These are phyloP conservation scores for Penicillium paneum DNA, from an alignment of 2,329 filamentous ascomycete species.

Conservation along the genomic window DNA sequence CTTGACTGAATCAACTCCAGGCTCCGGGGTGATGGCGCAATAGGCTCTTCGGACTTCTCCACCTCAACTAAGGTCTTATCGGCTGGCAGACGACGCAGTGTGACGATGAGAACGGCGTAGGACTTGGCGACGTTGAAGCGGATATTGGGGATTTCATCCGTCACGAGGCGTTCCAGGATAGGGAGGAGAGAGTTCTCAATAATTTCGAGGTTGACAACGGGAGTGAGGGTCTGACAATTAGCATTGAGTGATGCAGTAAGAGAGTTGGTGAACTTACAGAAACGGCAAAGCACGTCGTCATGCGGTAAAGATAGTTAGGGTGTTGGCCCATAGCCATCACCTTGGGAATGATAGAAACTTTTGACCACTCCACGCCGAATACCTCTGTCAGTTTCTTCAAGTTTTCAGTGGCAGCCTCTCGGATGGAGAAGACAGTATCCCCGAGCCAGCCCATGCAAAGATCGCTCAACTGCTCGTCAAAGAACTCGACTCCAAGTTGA, in stretches of 20 bases:
- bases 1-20: conserved; percentile 80
- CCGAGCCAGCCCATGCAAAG: conserved; percentile 98
- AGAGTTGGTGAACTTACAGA: conserved; percentile 68
- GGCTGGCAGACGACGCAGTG: conserved; percentile 86
- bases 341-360: conserved; percentile 94
- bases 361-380: conserved; percentile 97
- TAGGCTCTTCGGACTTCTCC: conserved; percentile 67
- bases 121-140: conserved; percentile 99
- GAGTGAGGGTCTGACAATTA: conserved; percentile 74
- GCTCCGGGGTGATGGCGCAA: conserved; percentile 63
- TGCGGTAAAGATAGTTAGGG: conserved; percentile 97
- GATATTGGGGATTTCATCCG: conserved; percentile 96
- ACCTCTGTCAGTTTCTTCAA: conserved; percentile 98
- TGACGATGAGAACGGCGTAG: conserved; percentile 82
- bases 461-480: conserved; percentile 92
- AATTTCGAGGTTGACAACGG: conserved; percentile 87
- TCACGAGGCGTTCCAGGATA: conserved; percentile 90
- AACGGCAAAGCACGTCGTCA: conserved; percentile 99
- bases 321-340: conserved; percentile 98
- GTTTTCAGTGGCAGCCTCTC: conserved; percentile 95
- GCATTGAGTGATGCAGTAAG: conserved; percentile 12
- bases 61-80: conserved; percentile 80
- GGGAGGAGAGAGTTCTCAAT: conserved; percentile 91
- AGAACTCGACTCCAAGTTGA: conserved; percentile 94
- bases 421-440: conserved; percentile 97